Conservation (phyloP, 306 rosid genomes). For the Quercus alba region DNA sequence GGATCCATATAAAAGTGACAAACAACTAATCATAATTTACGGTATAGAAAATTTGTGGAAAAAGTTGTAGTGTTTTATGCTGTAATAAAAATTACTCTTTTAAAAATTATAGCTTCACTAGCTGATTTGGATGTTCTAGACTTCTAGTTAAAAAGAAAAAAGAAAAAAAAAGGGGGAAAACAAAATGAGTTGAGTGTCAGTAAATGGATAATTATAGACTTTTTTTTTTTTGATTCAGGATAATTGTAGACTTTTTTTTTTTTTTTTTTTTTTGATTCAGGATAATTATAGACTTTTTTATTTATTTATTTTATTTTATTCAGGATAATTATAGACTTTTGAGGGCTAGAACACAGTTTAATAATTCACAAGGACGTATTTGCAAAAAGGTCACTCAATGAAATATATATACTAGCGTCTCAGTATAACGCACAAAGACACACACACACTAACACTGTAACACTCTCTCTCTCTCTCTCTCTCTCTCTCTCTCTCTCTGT, state of each 20-base stretch:
- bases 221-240: no score
- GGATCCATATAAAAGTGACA: no score
- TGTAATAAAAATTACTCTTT: not conserved
- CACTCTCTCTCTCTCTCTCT: not conserved
- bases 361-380: slow-evolving; percentile 2
- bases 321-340: not conserved
- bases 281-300: no score
- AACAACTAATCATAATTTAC: no score
- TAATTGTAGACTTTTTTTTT: no score
- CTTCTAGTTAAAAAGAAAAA: no score
- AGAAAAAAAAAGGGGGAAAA: not conserved
- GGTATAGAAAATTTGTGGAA: no score
- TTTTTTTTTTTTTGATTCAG: no score
- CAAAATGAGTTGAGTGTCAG: not conserved
- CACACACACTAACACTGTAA: not conserved
- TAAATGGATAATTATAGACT: not conserved
- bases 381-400: slow-evolving; percentile 19
- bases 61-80: no score
- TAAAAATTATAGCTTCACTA: not conserved
- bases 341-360: not conserved
- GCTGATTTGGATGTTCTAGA: not conserved
- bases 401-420: not conserved
- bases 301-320: no score
- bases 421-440: not conserved
- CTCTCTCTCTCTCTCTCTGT: slow-evolving; percentile 18